A percentile compares a stretch with the other conserved stretches of the same genome.
phyloP scores from a whole-genome alignment of 2,329 filamentous ascomycete genomes.

The Penicillium sp. region DNA sequence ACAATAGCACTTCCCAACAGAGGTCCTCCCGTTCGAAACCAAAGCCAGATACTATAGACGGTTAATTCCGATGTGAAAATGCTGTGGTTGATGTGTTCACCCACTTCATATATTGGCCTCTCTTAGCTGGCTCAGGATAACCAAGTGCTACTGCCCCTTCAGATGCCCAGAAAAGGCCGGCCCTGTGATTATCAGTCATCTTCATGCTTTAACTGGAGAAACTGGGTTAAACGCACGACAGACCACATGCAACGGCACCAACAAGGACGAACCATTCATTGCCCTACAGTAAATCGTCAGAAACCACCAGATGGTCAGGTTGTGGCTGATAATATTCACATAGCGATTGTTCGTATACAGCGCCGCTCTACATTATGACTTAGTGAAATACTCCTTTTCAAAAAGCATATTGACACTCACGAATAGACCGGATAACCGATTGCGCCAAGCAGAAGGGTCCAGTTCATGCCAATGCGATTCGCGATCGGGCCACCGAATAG shows the following conservation, averaged over 20 bases:
- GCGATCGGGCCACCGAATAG: constrained; percentile 48
- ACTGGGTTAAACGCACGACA: constrained; percentile 30
- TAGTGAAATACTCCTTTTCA: not conserved
- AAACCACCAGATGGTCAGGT: too few relatives aligned
- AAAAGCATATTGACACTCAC: constrained; percentile 9
- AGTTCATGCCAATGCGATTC: constrained; percentile 48
- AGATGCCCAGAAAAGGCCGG: constrained; percentile 50
- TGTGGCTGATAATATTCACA: constrained; percentile 10
- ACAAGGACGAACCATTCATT: constrained; percentile 52
- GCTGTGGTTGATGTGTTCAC: not conserved
- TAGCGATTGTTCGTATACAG: constrained; percentile 43
- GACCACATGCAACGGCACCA: constrained; percentile 47
- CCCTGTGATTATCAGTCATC: constrained; percentile 17
- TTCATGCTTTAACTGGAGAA: accelerated
- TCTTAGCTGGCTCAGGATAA: constrained; percentile 46
- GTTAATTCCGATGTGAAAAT: not conserved
- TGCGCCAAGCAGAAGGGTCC: constrained; percentile 43
- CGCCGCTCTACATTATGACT: constrained; percentile 30
- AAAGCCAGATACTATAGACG: constrained; percentile 40
- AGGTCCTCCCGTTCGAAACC: constrained; percentile 50
- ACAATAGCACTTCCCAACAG: constrained; percentile 48
- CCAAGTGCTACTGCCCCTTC: constrained; percentile 50
- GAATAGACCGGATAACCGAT: constrained; percentile 49
- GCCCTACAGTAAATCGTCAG: constrained; percentile 30
- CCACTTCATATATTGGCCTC: constrained; percentile 46